A percentile compares a stretch with the other conserved stretches of the same genome.
These are phyloP conservation scores for Aureobasidium sp. DNA, from an alignment of 2,329 filamentous ascomycete genomes.

Conservation along the genomic window DNA sequence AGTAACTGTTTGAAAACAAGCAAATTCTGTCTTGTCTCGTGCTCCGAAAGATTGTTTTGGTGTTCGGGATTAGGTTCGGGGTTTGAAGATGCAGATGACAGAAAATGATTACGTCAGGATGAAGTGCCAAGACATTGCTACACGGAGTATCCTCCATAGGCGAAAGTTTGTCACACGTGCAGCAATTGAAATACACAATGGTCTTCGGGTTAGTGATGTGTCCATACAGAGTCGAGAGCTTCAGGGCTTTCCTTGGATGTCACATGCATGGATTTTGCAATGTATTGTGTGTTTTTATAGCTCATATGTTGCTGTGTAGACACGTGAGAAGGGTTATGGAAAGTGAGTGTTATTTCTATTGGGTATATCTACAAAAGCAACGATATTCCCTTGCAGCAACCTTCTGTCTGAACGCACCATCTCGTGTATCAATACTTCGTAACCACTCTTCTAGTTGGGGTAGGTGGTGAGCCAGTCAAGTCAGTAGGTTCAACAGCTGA, in stretches of 20 bases:
- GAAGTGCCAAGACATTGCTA: not conserved
- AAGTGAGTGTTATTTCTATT: not conserved
- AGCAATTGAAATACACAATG: not conserved
- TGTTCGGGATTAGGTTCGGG: constrained; percentile 6
- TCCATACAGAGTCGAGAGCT: not conserved
- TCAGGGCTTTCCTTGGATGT: not conserved
- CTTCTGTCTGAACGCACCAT: not conserved
- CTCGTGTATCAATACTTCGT: not conserved
- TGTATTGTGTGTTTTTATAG: not conserved
- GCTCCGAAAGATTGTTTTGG: not conserved
- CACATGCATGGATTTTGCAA: too few relatives aligned
- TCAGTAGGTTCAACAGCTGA: not conserved
- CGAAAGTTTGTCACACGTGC: not conserved
- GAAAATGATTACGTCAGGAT: constrained; percentile 1
- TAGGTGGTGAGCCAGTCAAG: not conserved
- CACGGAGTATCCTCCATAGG: not conserved
- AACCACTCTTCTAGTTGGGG: not conserved
- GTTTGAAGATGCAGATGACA: not conserved
- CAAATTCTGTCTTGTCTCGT: not conserved
- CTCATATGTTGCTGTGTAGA: not conserved
- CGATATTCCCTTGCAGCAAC: not conserved
- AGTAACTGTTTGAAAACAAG: not conserved
- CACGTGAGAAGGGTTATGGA: not conserved
- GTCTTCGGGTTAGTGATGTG: not conserved
- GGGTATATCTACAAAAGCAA: not conserved